Percentiles rank a stretch among this genome's conserved stretches.
Evolutionary conservation across 129 eudicot genomes (phyloP).

Genomic region (Calendula officinalis): DNA sequence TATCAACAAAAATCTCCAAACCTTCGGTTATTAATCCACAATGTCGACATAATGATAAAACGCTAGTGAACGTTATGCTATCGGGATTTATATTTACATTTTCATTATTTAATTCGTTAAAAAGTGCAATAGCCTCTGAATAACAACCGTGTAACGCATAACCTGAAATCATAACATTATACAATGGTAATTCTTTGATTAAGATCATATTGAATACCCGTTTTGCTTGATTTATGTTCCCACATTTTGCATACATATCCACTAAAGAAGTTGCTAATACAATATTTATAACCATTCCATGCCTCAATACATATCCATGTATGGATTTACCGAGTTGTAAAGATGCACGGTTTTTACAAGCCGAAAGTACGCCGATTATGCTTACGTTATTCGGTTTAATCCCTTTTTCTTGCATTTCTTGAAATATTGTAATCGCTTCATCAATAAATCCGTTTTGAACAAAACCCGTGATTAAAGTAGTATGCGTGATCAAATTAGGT

Average conservation of each 20-base stretch:
- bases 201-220: conserved; percentile 40
- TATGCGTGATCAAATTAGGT: conserved; percentile 55
- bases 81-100: conserved; percentile 40
- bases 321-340: conserved; percentile 53
- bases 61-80: conserved; percentile 50
- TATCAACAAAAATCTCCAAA: conserved; percentile 41
- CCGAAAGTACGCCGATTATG: conserved; percentile 48
- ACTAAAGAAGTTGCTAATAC: conserved; percentile 65
- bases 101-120: conserved; percentile 28
- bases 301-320: conserved; percentile 54
- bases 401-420: conserved; percentile 55
- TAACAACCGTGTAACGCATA: conserved; percentile 60
- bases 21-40: conserved; percentile 51
- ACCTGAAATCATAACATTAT: conserved; percentile 67
- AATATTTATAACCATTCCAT: conserved; percentile 29
- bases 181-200: conserved; percentile 44
- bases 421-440: conserved; percentile 47
- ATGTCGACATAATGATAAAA: conserved; percentile 59
- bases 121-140: conserved; percentile 51
- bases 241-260: conserved; percentile 89
- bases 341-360: conserved; percentile 47
- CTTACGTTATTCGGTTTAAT: conserved; percentile 41
- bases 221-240: conserved; percentile 49
- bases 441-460: conserved; percentile 43
- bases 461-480: conserved; percentile 52